Evolutionary conservation across 495 filamentous ascomycete species (phyloP).

Genomic region (Penicillium riverlandense): DNA sequence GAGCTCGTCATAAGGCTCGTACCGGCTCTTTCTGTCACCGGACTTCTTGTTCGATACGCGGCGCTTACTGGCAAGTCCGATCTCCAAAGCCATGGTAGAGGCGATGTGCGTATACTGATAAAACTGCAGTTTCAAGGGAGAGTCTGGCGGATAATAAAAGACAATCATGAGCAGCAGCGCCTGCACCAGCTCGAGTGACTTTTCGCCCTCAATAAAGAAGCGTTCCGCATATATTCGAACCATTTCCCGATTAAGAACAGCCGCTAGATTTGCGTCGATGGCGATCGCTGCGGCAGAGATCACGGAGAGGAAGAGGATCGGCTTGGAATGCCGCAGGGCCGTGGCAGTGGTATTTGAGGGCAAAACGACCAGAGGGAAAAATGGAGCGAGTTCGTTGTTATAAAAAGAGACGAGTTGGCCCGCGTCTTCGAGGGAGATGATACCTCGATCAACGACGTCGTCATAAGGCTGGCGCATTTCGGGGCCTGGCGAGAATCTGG

Average conservation of each 20-base stretch:
- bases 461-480: constrained; percentile 4
- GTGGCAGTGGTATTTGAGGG: constrained; percentile 28
- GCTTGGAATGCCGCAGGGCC: constrained; percentile 36
- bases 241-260: constrained; percentile 39
- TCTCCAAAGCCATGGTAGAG: constrained; percentile 46
- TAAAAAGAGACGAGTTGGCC: constrained; percentile 36
- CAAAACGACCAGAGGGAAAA: constrained; percentile 38
- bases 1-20: constrained; percentile 21
- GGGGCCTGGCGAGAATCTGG: constrained; percentile 10
- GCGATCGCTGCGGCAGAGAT: constrained; percentile 41
- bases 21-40: constrained; percentile 12
- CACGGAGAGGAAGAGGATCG: constrained; percentile 43
- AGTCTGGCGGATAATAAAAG: constrained; percentile 43
- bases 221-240: constrained; percentile 38
- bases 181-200: constrained; percentile 48
- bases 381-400: constrained; percentile 31
- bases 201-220: constrained; percentile 43
- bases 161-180: constrained; percentile 40
- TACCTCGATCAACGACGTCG: constrained; percentile 41
- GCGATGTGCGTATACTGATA: constrained; percentile 51
- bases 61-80: constrained; percentile 37
- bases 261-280: constrained; percentile 33
- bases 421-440: constrained; percentile 39
- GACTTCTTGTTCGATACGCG: constrained; percentile 13
- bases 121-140: constrained; percentile 40